Base-by-base conservation (phyloP, 179 eudicot genomes). In the Beta corolliflora region DNA sequence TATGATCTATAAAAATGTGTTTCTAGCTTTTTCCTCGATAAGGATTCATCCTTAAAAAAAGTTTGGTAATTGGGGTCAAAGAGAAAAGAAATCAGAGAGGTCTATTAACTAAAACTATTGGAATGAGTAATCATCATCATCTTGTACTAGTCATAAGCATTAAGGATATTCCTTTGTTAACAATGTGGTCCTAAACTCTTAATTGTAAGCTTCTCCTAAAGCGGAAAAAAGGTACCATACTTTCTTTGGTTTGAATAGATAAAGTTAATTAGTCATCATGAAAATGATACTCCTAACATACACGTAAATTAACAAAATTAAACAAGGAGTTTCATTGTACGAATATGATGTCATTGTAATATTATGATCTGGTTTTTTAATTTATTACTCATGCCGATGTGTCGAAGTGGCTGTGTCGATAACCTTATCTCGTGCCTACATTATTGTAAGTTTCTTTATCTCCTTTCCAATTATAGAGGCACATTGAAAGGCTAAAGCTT, bases 61-160 rank as follows among this genome's bases (percentile, higher is more conserved):
- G 41, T 36, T 36, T 36, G 41, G 41, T 36, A 36, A 52, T 18
- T 46, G 46, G 15, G 18, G 25, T 45, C 73, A 70, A 70, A 70
- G 19, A 18, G 25, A 69, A 9, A 15, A 69, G 44, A 12, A 44
- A 23, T 64, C 52, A 44, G 16, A 44, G 54, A 5, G 36, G 15
- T 21, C 25, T 65, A 11, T 31, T 56, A 58, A 31, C 14, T 58
- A 56, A 70, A 70, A 69, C 58, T 7, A 66, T 0, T 6, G 52
- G 52, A 9, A 48, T 48, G 9, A 36, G 10, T 63, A 31, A 15
- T 65, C 69, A 61, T 81, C 75, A 76, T 81, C 80, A 69, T 81
- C 76, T 76, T 58, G 76, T 67, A 81, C 63, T 55, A 81, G 56
- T 8, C 78, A 60, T 41, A 11, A 46, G 23, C 45, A 48, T 46